phyloP scores from a whole-genome alignment of 371 early-diverging fungal species.

The Aphelidium insulamus region DNA sequence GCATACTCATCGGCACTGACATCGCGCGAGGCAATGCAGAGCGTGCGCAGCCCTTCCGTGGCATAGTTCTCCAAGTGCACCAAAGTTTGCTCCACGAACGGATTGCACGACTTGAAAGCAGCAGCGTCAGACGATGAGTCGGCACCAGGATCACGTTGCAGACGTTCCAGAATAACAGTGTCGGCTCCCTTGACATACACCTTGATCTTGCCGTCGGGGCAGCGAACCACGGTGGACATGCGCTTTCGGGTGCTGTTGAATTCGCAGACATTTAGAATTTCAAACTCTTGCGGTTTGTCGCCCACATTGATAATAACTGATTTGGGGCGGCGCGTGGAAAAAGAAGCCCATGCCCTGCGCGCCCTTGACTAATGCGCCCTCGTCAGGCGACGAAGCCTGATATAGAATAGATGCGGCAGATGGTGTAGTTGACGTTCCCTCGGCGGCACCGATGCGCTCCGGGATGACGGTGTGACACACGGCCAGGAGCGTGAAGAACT shows the following conservation, averaged over 20 bases:
- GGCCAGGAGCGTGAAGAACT: slow-evolving; percentile 60
- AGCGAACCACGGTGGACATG: slow-evolving; percentile 82
- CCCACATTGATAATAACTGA: slow-evolving; percentile 49
- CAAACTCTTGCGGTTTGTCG: slow-evolving; percentile 42
- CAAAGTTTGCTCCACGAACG: slow-evolving; percentile 6
- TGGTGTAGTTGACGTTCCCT: slow-evolving; percentile 4
- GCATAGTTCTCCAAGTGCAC: slow-evolving; percentile 47
- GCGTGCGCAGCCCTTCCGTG: slow-evolving; percentile 71
- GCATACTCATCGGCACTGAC: slow-evolving; percentile 71
- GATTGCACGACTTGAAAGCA: too few relatives aligned
- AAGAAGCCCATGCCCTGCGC: slow-evolving; percentile 33
- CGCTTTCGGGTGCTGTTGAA: slow-evolving; percentile 94
- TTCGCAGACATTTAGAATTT: slow-evolving; percentile 83
- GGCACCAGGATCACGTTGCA: slow-evolving; percentile 36
- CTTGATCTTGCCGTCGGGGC: slow-evolving; percentile 71
- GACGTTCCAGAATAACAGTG: slow-evolving; percentile 83
- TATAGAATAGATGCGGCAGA: slow-evolving; percentile 29
- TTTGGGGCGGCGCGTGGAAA: slow-evolving; percentile 60
- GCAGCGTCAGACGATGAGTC: slow-evolving; percentile 4
- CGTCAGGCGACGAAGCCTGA: slow-evolving; percentile 79
- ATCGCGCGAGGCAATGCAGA: slow-evolving; percentile 82
- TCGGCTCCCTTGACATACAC: slow-evolving; percentile 97
- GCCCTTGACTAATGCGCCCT: slow-evolving; percentile 69
- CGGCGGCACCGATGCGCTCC: slow-evolving; percentile 33
- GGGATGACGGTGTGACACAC: slow-evolving; percentile 95